Conservation (phyloP, 192 early-diverging fungal genomes). For the Coemansia aciculifera region DNA sequence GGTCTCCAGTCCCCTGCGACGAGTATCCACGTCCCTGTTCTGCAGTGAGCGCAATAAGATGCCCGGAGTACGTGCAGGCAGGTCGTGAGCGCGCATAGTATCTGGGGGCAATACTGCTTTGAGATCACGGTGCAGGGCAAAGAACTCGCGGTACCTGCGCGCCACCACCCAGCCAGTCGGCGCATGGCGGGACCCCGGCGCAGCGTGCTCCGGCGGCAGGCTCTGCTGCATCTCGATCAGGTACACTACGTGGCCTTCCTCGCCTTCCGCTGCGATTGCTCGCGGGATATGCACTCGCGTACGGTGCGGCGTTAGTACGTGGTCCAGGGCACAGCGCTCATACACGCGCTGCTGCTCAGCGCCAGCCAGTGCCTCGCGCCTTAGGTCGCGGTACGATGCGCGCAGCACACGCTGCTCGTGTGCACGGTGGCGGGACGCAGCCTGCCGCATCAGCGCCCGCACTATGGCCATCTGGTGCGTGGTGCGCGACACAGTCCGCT, state of each 20-base stretch:
- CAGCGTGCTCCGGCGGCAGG: conserved; percentile 48
- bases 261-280: conserved; percentile 6
- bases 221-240: conserved; percentile 72
- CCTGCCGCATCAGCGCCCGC: conserved; percentile 63
- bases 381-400: conserved; percentile 58
- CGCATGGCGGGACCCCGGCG: conserved; percentile 5
- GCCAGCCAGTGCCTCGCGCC: conserved; percentile 60
- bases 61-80: conserved; percentile 66
- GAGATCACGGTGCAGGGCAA: conserved; percentile 72
- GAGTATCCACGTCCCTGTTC: conserved; percentile 66
- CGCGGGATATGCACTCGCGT: conserved; percentile 49
- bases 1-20: conserved; percentile 64
- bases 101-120: conserved; percentile 44
- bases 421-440: conserved; percentile 51
- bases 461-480: conserved; percentile 70
- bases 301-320: conserved; percentile 59
- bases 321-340: conserved; percentile 60
- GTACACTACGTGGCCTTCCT: conserved; percentile 32
- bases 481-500: conserved; percentile 58
- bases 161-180: conserved; percentile 70
- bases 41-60: conserved; percentile 57
- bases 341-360: conserved; percentile 67
- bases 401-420: conserved; percentile 67
- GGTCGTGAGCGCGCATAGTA: conserved; percentile 61
- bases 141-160: conserved; percentile 85